Percentiles rank a stretch among this genome's conserved stretches.
Evolutionary conservation across 441 rosid species (phyloP).

Genomic region (Erodium moschatum): DNA sequence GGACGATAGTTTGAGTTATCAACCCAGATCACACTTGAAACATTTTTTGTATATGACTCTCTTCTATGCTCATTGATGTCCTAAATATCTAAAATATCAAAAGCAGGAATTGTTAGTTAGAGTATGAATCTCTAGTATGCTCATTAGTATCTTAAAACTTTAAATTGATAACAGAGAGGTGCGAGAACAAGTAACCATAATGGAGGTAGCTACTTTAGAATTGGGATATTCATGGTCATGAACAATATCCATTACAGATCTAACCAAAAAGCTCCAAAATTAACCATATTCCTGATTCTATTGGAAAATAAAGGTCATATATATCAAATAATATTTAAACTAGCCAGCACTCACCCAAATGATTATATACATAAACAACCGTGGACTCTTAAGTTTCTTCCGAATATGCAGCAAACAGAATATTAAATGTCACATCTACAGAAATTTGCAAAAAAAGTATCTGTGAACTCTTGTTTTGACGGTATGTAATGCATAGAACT

Average conservation of each 20-base stretch:
- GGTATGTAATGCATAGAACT: neutral
- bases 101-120: neutral
- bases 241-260: neutral
- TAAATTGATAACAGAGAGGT: neutral
- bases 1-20: neutral
- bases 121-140: neutral
- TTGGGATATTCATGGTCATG: constrained; percentile 1
- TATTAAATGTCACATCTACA: constrained; percentile 3
- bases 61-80: neutral
- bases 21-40: constrained; percentile 8
- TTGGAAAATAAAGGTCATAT: neutral
- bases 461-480: neutral
- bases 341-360: neutral
- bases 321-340: neutral
- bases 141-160: neutral
- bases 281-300: neutral
- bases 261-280: neutral
- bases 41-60: neutral
- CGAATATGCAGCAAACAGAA: neutral
- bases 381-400: neutral
- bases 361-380: neutral
- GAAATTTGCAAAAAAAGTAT: neutral
- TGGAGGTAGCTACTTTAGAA: neutral
- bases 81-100: neutral
- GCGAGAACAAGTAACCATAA: neutral